Evolutionary conservation across 2,329 filamentous ascomycete species (phyloP).

Genomic region (Gyromitra esculenta): DNA sequence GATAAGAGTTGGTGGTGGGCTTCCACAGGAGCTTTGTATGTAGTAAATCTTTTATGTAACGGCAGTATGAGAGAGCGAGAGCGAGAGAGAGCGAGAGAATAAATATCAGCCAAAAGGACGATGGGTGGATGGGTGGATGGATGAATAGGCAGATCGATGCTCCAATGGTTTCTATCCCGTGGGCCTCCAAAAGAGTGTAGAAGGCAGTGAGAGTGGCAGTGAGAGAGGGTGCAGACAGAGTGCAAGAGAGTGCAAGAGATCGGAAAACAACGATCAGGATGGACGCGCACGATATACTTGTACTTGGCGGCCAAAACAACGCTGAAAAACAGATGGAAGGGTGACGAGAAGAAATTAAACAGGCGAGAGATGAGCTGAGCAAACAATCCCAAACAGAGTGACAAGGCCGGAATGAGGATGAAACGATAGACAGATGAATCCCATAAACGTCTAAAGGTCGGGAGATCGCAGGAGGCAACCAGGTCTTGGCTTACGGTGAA

Average conservation of each 20-base stretch:
- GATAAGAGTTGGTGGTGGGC: constrained; percentile 24
- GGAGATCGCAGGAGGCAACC: constrained; percentile 36
- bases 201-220: background rate
- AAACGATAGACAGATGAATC: background rate
- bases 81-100: no score
- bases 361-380: constrained; percentile 35
- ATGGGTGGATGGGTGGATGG: background rate
- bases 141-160: no score
- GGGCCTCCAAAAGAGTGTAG: background rate
- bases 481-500: constrained; percentile 29
- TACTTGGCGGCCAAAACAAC: background rate
- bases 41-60: constrained; percentile 50
- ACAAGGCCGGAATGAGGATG: constrained; percentile 34
- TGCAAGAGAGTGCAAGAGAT: background rate
- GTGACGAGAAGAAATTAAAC: constrained; percentile 15
- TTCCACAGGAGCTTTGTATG: constrained; percentile 7
- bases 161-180: background rate
- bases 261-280: constrained; percentile 23
- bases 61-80: constrained; percentile 5
- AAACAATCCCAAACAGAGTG: constrained; percentile 19
- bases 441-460: constrained; percentile 19
- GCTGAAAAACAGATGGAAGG: constrained; percentile 11
- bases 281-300: constrained; percentile 36
- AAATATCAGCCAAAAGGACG: constrained; percentile 17
- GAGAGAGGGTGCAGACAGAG: background rate